These are phyloP conservation scores for Gymnopilus junonius DNA, from an alignment of 768 basidiomycete species.

Conservation along the genomic window DNA sequence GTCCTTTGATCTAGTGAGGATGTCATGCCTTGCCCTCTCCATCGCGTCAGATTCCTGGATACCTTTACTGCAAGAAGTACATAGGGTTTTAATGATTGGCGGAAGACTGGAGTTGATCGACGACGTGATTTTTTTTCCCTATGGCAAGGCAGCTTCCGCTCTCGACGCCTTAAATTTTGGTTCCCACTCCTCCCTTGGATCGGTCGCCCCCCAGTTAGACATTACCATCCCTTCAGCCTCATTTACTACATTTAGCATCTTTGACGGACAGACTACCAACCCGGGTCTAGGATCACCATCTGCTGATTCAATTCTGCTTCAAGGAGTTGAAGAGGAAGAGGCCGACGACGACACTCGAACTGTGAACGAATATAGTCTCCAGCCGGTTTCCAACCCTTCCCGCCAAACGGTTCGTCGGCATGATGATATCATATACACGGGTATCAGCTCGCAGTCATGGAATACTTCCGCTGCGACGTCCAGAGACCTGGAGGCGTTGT, in stretches of 20 bases:
- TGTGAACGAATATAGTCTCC: constrained; percentile 5
- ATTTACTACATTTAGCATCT: constrained; percentile 32
- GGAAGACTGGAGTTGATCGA: constrained; percentile 76
- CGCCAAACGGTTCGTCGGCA: background rate
- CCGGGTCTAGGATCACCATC: constrained; percentile 31
- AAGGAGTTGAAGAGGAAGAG: constrained; percentile 32
- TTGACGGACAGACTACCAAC: constrained; percentile 22
- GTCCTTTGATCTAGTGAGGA: constrained; percentile 71
- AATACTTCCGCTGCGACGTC: constrained; percentile 42
- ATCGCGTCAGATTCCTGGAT: constrained; percentile 65
- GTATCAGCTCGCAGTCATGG: constrained; percentile 39
- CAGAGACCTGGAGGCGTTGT: constrained; percentile 56
- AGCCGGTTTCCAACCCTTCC: background rate
- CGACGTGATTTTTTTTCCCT: constrained; percentile 70
- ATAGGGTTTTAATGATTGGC: constrained; percentile 64
- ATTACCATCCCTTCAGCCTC: constrained; percentile 29
- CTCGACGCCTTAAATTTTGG: constrained; percentile 6
- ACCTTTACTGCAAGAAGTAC: constrained; percentile 59
- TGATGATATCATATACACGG: constrained; percentile 1
- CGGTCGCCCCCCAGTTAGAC: constrained; percentile 25
- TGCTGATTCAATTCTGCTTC: constrained; percentile 28
- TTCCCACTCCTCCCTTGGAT: constrained; percentile 3
- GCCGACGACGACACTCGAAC: constrained; percentile 33
- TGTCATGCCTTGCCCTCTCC: constrained; percentile 68
- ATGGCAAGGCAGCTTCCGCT: constrained; percentile 34